Base-by-base conservation (phyloP, 2,329 filamentous ascomycete species). In the Colletotrichum lentis region DNA sequence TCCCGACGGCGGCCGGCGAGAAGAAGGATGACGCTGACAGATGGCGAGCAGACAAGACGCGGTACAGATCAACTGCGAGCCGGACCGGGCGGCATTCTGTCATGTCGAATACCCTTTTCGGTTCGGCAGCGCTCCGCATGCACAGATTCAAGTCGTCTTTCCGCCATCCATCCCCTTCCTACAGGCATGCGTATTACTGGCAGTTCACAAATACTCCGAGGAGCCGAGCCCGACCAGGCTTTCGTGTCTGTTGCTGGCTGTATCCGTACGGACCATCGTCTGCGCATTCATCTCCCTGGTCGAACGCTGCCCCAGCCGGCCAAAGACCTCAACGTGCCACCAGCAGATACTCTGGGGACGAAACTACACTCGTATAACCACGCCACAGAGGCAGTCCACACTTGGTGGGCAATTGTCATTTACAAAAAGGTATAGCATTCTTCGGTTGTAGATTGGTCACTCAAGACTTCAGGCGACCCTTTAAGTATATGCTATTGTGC, bases 191-290 rank as follows among this genome's bases (percentile, higher is more conserved):
- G 43, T 75, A 5, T 60, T 78, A 3, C 55, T 77, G 2, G 72
- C 76, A 2, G 37, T 73, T 2, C 76, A 75, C 59, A 76, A 78
- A 52, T 77, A 77, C 52, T 65, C 72, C 0, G 62, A 62, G n/a
- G n/a, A 41, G 70, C 71, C 0, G 65, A 68, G 6, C 52, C 69
- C 3, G 67, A 76, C 1, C 58, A 70, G 18, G 74, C 74, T 0
- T 74, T 76, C 37, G 37, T 66, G 1, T 71, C 75, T 3, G 71
- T 77, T 20, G 70, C 70, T 5, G 35, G 41, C 7, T 75, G 72
- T 65, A 73, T 73, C 5, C 71, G 75, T 8, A 73, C 77, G 68
- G 74, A 70, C 14, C 73, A 75, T 63, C 69, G 71, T 43, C 63
- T 70, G 5, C 46, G 70, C 18, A 55, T 77, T 7, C 68, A 74